Evolutionary conservation across 805 yeast species (phyloP).

Genomic region (Starmerella khaoyaiensis): DNA sequence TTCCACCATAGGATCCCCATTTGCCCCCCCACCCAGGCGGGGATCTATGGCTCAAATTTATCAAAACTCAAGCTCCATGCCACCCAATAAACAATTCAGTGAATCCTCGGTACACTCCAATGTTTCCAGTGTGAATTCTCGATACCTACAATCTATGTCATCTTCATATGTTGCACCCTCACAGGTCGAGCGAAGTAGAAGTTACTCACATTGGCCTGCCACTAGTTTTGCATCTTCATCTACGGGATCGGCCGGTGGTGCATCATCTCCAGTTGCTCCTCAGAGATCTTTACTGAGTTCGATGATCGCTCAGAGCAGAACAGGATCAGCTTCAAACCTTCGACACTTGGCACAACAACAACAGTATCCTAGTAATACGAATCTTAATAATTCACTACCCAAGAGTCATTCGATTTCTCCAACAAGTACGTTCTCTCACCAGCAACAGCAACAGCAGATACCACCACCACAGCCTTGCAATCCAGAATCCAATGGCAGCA

Average conservation of each 20-base stretch:
- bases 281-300: slow-evolving; percentile 20
- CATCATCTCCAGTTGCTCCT: slow-evolving; percentile 8
- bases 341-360: slow-evolving; percentile 3
- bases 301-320: slow-evolving; percentile 19
- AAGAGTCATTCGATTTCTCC: no score
- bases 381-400: no score
- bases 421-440: no score
- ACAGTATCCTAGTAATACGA: no score
- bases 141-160: slow-evolving; percentile 3
- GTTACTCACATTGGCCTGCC: slow-evolving; percentile 14
- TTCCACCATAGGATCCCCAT: slow-evolving; percentile 1
- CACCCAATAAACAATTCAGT: no score
- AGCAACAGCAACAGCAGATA: not conserved
- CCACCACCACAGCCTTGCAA: slow-evolving; percentile 1
- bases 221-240: slow-evolving; percentile 1
- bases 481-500: slow-evolving; percentile 4
- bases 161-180: slow-evolving; percentile 15
- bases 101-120: slow-evolving; percentile 4
- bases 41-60: slow-evolving; percentile 7
- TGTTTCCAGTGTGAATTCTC: slow-evolving; percentile 7
- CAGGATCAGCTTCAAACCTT: slow-evolving; percentile 8
- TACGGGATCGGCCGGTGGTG: not conserved
- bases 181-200: slow-evolving; percentile 15
- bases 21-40: slow-evolving; percentile 2
- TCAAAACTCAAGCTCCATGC: no score